Conservation (phyloP, 139 green algal species). For the Cymbomonas tetramitiformis region DNA sequence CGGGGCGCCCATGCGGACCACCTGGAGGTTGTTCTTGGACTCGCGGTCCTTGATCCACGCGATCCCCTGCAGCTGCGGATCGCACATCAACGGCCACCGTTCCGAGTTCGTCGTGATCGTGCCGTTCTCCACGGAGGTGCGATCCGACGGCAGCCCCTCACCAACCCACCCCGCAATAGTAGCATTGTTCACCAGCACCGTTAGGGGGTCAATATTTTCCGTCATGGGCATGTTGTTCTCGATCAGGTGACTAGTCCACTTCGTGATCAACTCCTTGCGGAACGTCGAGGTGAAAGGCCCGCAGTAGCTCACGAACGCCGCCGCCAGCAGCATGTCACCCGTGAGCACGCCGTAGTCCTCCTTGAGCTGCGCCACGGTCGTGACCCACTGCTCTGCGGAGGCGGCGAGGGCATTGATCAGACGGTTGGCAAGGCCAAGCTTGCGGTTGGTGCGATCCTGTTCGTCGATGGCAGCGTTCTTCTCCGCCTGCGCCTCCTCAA, state of each 20-base stretch:
- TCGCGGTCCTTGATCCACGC: conserved; percentile 73
- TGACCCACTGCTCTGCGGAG: conserved; percentile 61
- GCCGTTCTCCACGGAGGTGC: conserved; percentile 57
- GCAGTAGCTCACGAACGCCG: conserved; percentile 53
- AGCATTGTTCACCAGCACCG: conserved; percentile 60
- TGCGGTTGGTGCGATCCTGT: conserved; percentile 54
- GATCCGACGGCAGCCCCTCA: conserved; percentile 57
- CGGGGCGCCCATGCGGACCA: conserved; percentile 57
- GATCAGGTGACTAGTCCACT: conserved; percentile 56
- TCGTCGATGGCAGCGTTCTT: conserved; percentile 65
- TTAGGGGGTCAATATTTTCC: conserved; percentile 45
- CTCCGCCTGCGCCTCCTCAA: conserved; percentile 55
- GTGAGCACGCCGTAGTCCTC: conserved; percentile 48
- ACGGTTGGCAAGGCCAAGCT: conserved; percentile 63
- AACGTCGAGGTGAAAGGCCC: conserved; percentile 61
- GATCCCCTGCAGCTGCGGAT: conserved; percentile 73
- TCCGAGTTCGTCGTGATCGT: conserved; percentile 64
- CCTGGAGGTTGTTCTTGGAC: conserved; percentile 57
- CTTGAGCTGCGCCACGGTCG: conserved; percentile 53
- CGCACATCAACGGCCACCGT: conserved; percentile 67
- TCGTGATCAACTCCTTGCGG: conserved; percentile 42
- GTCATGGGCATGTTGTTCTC: conserved; percentile 57
- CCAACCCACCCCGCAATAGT: conserved; percentile 51
- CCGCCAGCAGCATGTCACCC: conserved; percentile 56
- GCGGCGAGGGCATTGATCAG: conserved; percentile 66